Evolutionary conservation across 225 moss, liverwort and hornwort species (phyloP).

Genomic region (Polytrichum commune): DNA sequence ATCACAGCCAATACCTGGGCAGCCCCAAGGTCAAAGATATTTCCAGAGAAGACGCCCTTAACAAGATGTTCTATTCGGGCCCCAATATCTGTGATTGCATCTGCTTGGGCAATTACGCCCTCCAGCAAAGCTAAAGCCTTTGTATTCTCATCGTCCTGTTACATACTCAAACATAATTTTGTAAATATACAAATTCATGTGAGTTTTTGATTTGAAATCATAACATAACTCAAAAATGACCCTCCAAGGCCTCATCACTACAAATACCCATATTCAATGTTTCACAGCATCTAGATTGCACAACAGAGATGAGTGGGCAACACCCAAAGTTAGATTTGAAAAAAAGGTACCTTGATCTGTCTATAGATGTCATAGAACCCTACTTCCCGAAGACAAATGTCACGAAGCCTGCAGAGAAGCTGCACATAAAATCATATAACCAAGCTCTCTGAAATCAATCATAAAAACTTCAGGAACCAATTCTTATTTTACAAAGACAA

Average conservation of each 20-base stretch:
- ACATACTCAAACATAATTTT: not conserved
- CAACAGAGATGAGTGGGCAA: not conserved
- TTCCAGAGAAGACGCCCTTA: conserved; percentile 86
- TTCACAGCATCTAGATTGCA: not conserved
- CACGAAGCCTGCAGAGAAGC: conserved; percentile 84
- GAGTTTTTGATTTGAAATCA: no score
- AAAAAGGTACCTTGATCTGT: conserved; percentile 62
- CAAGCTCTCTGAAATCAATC: no score
- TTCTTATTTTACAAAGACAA: no score
- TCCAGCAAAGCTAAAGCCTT: conserved; percentile 74
- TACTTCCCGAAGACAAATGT: conserved; percentile 77
- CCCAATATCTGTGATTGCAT: conserved; percentile 61
- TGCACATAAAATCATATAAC: conserved; percentile 16
- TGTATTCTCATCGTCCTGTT: conserved; percentile 76
- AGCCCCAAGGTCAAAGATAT: conserved; percentile 92
- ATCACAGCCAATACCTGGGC: conserved; percentile 44
- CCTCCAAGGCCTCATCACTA: not conserved
- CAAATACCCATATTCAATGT: not conserved
- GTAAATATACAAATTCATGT: no score
- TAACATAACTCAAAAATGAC: no score
- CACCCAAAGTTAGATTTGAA: not conserved
- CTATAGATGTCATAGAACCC: conserved; percentile 88
- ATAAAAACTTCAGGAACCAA: no score
- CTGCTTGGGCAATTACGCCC: conserved; percentile 57
- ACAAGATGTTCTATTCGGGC: conserved; percentile 79